Conservation (phyloP, 345 rosid species). For the Isatis tinctoria region DNA sequence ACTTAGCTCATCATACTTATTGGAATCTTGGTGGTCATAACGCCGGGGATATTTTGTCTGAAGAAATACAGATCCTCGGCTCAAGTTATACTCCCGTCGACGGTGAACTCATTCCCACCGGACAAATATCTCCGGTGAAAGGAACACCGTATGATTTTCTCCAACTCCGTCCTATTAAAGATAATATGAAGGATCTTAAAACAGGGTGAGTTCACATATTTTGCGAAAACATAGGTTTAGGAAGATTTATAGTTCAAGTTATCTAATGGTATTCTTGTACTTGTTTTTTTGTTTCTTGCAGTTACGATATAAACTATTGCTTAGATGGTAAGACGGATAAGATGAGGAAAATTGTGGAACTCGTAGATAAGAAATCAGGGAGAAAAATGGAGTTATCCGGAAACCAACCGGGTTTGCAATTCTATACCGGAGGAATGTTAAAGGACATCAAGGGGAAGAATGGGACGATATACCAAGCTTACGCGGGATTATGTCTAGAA, state of each 20-base stretch:
- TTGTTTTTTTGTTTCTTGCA: neutral
- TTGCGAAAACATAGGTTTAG: neutral
- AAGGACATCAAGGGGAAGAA: conserved; percentile 61
- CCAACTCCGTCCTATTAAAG: conserved; percentile 41
- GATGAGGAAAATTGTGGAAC: conserved; percentile 56
- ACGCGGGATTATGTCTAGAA: conserved; percentile 74
- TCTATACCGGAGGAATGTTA: conserved; percentile 61
- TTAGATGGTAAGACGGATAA: conserved; percentile 37
- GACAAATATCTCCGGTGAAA: conserved; percentile 49
- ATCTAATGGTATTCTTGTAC: neutral
- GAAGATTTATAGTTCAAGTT: neutral
- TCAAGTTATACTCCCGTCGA: conserved; percentile 63
- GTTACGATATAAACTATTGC: conserved; percentile 72
- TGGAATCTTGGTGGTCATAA: conserved; percentile 91
- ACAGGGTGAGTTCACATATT: conserved; percentile 37
- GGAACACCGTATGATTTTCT: conserved; percentile 88
- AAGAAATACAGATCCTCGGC: conserved; percentile 59
- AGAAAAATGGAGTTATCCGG: conserved; percentile 61
- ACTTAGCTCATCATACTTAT: conserved; percentile 76
- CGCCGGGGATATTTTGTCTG: conserved; percentile 62
- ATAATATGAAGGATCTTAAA: conserved; percentile 49
- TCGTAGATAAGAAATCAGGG: conserved; percentile 60
- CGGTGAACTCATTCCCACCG: conserved; percentile 70
- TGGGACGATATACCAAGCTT: conserved; percentile 54
- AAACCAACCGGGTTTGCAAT: conserved; percentile 74